These are phyloP conservation scores for Auxenochlorella protothecoides DNA, from an alignment of 139 green algal genomes.

Conservation along the genomic window DNA sequence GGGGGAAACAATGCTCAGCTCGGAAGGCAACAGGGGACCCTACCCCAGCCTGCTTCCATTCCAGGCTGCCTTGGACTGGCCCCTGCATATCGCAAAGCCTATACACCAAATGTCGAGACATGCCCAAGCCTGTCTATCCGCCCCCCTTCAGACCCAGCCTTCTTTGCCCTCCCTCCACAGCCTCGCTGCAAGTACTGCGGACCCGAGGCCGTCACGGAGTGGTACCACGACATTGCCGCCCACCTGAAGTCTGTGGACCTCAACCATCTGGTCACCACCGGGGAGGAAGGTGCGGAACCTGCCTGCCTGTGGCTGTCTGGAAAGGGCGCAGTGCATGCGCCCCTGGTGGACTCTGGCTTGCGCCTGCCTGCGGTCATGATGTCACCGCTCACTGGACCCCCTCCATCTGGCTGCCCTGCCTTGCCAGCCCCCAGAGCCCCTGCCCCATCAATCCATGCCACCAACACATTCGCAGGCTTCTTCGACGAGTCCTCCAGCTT, in stretches of 20 bases:
- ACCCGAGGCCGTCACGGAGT: constrained; percentile 9
- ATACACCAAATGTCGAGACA: constrained; percentile 5
- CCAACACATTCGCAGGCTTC: not conserved
- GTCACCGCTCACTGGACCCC: not conserved
- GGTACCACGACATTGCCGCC: constrained; percentile 29
- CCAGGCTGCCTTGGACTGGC: constrained; percentile 1
- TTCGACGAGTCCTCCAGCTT: not conserved
- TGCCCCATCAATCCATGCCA: not conserved
- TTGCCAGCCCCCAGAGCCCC: not conserved
- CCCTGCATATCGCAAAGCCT: constrained; percentile 16
- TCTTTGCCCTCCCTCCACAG: not conserved
- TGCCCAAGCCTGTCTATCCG: no score
- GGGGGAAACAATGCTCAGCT: no score
- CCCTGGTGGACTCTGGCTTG: no score
- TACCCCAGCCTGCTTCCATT: constrained; percentile 7
- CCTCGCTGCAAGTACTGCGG: constrained; percentile 11
- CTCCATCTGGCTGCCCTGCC: constrained; percentile 4
- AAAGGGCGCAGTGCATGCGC: no score
- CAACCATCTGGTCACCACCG: constrained; percentile 30
- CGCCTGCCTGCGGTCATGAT: no score
- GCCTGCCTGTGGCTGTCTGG: no score
- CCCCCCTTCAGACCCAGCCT: no score
- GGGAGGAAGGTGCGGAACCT: constrained; percentile 15
- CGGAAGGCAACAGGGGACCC: no score
- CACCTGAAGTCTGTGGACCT: constrained; percentile 29